A percentile compares a stretch with the other conserved stretches of the same genome.
phyloP scores from a whole-genome alignment of 2,329 filamentous ascomycete species.

The Colletotrichum kahawae region DNA sequence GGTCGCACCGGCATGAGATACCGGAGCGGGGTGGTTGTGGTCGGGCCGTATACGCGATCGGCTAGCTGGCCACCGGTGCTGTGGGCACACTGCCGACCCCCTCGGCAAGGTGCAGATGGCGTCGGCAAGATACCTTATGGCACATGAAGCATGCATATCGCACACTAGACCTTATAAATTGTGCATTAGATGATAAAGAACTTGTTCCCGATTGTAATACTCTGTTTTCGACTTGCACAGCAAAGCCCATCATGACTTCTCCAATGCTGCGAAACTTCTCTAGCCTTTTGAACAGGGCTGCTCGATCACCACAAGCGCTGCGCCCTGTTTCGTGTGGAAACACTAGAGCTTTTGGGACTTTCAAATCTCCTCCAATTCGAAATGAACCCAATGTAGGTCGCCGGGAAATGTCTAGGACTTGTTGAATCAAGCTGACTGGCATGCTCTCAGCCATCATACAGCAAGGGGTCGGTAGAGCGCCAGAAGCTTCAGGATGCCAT shows the following conservation, averaged over 20 bases:
- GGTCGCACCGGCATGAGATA: not conserved
- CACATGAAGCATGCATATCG: accelerated
- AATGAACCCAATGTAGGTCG: slow-evolving; percentile 91
- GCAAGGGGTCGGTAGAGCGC: not conserved
- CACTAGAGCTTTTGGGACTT: slow-evolving; percentile 65
- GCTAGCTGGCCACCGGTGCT: not conserved
- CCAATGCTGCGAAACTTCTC: not conserved
- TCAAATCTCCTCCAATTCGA: slow-evolving; percentile 83
- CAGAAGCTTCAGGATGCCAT: not conserved
- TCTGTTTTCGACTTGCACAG: not conserved
- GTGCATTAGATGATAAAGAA: not conserved
- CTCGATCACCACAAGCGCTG: not conserved
- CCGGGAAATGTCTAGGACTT: not conserved
- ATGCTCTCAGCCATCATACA: not conserved
- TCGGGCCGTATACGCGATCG: not conserved
- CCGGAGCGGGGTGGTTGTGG: not conserved
- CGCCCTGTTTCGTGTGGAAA: accelerated
- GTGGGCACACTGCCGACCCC: not conserved
- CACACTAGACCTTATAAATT: not conserved
- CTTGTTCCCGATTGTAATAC: accelerated
- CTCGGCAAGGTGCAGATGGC: accelerated
- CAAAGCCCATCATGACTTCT: not conserved
- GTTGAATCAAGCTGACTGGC: slow-evolving; percentile 39
- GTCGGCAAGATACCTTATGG: not conserved
- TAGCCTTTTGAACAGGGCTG: not conserved